These are phyloP conservation scores for Erucastrum elatum DNA, from an alignment of 345 rosid species.

Conservation along the genomic window DNA sequence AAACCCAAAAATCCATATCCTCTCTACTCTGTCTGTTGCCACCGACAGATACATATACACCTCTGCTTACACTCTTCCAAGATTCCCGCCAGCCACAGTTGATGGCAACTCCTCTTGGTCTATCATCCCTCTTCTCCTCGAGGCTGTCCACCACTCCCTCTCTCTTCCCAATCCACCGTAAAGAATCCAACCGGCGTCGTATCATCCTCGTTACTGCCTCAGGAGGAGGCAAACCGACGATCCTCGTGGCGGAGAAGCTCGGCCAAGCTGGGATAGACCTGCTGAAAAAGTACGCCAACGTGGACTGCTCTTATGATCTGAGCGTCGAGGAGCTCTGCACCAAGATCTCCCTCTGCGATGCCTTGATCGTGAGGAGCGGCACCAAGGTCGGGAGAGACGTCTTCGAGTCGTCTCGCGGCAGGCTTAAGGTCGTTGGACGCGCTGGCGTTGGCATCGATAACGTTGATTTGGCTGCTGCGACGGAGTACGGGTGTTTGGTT, in stretches of 20 bases:
- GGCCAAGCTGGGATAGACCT: constrained; percentile 48
- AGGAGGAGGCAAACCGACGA: constrained; percentile 50
- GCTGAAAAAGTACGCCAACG: constrained; percentile 45
- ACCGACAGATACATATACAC: constrained; percentile 29
- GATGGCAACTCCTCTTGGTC: constrained; percentile 37
- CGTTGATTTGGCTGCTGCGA: constrained; percentile 57
- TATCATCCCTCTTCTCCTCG: constrained; percentile 41
- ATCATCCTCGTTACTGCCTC: constrained; percentile 37
- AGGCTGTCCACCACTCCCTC: constrained; percentile 36
- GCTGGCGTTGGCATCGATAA: constrained; percentile 66
- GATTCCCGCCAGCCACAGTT: constrained; percentile 20
- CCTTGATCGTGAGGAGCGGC: constrained; percentile 57
- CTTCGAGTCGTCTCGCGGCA: constrained; percentile 53
- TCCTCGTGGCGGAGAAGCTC: constrained; percentile 57
- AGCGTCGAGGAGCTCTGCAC: constrained; percentile 57
- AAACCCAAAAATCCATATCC: constrained; percentile 26
- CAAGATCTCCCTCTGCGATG: constrained; percentile 58
- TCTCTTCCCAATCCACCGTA: constrained; percentile 31
- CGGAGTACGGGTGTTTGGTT: constrained; percentile 59
- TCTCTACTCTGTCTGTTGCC: constrained; percentile 1
- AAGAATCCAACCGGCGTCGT: neutral
- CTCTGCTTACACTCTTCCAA: constrained; percentile 15
- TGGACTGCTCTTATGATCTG: constrained; percentile 56
- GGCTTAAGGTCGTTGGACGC: constrained; percentile 58
- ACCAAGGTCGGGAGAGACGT: constrained; percentile 54